phyloP scores from a whole-genome alignment of 495 filamentous ascomycete genomes.

The Talaromyces trachyspermus region DNA sequence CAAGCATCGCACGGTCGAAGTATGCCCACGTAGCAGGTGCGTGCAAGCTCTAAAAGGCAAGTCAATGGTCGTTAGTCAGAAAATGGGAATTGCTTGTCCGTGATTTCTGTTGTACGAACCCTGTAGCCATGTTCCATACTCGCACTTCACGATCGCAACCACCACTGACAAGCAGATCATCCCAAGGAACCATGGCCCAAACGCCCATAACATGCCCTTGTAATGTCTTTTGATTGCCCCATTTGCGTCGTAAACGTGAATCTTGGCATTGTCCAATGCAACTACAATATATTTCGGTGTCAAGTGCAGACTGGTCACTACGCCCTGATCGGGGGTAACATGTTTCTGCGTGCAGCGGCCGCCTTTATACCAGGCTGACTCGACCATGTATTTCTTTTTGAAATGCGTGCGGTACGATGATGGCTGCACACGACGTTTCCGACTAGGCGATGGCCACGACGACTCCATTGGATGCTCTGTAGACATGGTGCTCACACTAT shows the following conservation, averaged over 20 bases:
- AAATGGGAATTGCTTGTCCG: neutral
- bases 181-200: conserved; percentile 99
- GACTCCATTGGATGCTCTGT: conserved; percentile 7
- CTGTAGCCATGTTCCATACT: conserved; percentile 94
- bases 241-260: conserved; percentile 92
- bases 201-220: conserved; percentile 98
- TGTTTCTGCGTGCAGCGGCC: conserved; percentile 70
- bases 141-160: conserved; percentile 95
- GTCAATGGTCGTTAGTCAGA: conserved; percentile 1
- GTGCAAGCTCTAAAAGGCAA: conserved; percentile 48
- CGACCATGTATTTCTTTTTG: conserved; percentile 93
- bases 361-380: conserved; percentile 91
- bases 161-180: conserved; percentile 88
- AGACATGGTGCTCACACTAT: conserved; percentile 7
- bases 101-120: conserved; percentile 48
- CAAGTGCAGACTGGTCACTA: conserved; percentile 91
- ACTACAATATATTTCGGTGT: conserved; percentile 96
- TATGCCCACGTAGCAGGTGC: conserved; percentile 87
- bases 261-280: conserved; percentile 95
- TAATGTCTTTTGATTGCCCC: conserved; percentile 82
- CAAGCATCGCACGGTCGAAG: conserved; percentile 90
- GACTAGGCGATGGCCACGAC: conserved; percentile 19
- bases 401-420: conserved; percentile 90
- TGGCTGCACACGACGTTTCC: conserved; percentile 36
- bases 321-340: conserved; percentile 91